Evolutionary conservation across 2,329 filamentous ascomycete genomes (phyloP).

Genomic region (Penicillium janthinellum): DNA sequence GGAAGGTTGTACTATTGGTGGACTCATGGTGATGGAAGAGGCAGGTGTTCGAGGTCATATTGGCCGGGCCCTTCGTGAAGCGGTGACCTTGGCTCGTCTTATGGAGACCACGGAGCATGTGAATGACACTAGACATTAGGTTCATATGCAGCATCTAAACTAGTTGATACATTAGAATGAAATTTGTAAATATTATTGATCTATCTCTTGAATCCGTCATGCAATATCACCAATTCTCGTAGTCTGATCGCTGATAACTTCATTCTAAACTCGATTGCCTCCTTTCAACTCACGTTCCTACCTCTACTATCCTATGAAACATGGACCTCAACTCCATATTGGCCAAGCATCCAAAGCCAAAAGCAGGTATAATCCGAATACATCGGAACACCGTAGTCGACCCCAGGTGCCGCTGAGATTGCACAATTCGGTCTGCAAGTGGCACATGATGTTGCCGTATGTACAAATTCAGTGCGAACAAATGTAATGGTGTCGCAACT

Average conservation of each 20-base stretch:
- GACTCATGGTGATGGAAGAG: slow-evolving; percentile 62
- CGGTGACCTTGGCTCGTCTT: slow-evolving; percentile 60
- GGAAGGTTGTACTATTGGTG: slow-evolving; percentile 65
- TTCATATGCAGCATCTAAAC: not conserved
- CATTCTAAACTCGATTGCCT: not conserved
- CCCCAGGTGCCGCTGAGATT: slow-evolving; percentile 69
- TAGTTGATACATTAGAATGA: not conserved
- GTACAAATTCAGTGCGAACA: slow-evolving; percentile 83
- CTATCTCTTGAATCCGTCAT: not conserved
- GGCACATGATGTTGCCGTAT: slow-evolving; percentile 51
- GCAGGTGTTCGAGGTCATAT: slow-evolving; percentile 57
- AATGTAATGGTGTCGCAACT: slow-evolving; percentile 76
- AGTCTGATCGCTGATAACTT: not conserved
- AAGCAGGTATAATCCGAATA: slow-evolving; percentile 80
- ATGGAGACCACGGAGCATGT: slow-evolving; percentile 43
- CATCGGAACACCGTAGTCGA: slow-evolving; percentile 71
- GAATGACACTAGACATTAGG: slow-evolving; percentile 28
- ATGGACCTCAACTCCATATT: slow-evolving; percentile 55
- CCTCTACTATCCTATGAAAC: slow-evolving; percentile 21
- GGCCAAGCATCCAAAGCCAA: slow-evolving; percentile 81
- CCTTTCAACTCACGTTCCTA: not conserved
- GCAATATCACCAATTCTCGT: no score
- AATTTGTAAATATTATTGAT: no score
- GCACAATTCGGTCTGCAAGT: slow-evolving; percentile 59
- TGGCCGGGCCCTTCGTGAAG: slow-evolving; percentile 59